phyloP scores from a whole-genome alignment of 305 asterid species.

The Solanum aculeatissimum region DNA sequence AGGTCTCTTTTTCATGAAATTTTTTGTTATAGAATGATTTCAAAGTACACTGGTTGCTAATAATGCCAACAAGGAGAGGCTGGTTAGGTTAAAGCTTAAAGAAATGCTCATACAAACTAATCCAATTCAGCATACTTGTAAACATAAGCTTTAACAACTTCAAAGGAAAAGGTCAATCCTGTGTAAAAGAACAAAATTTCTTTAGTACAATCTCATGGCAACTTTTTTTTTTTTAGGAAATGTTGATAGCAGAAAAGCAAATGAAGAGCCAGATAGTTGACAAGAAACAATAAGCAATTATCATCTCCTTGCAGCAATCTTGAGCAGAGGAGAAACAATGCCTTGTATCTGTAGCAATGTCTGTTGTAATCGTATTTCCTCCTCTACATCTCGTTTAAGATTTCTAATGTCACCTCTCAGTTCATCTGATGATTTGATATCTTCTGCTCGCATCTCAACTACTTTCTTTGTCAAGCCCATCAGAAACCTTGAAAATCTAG shows the following conservation, averaged over 20 bases:
- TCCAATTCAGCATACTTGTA: not conserved
- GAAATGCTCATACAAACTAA: not conserved
- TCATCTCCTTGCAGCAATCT: constrained; percentile 65
- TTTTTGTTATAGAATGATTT: too few species aligned
- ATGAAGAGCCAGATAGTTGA: not conserved
- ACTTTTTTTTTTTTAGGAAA: not conserved
- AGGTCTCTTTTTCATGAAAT: not conserved
- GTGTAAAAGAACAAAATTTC: not conserved
- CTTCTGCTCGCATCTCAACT: constrained; percentile 61
- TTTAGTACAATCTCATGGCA: not conserved
- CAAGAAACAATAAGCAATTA: not conserved
- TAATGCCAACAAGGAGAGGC: not conserved
- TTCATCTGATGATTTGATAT: constrained; percentile 37
- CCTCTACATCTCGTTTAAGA: constrained; percentile 64
- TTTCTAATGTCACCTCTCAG: constrained; percentile 51
- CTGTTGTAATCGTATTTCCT: constrained; percentile 67
- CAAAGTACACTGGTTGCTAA: not conserved
- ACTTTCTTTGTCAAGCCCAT: constrained; percentile 48
- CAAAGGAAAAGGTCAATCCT: not conserved
- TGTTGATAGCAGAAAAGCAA: not conserved
- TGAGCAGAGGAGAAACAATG: constrained; percentile 63
- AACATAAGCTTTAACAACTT: not conserved
- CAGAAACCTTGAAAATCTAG: constrained; percentile 57
- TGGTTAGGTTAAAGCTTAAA: not conserved
- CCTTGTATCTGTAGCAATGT: constrained; percentile 80